Base-by-base conservation (phyloP, 1,284 basidiomycete species). In the Pulchroboletus neoregius region DNA sequence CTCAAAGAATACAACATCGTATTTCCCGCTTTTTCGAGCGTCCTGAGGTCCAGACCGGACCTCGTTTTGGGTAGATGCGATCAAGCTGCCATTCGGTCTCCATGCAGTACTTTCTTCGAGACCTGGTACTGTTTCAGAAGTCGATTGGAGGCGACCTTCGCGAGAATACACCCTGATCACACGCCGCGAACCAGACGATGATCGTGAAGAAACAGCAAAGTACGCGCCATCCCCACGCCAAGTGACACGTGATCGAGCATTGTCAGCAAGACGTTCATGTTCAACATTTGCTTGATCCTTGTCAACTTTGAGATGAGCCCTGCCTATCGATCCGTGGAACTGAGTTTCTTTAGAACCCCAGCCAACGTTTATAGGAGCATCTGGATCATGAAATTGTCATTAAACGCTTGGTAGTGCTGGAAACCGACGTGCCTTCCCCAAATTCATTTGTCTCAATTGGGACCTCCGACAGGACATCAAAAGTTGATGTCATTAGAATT, bases 281-380 rank as follows among this genome's bases (percentile, higher is more conserved):
- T 79, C 69, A 16, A 65, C 63, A 18, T 28, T 61, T 52, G 12
- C 66, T 53, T 22, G 72, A 58, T 22, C 71, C 66, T 20, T 74
- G 0, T 91, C 91, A 4, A 90, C 90, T 6, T 50, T 53, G 43
- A 64, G 61, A 53, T 64, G 58, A 8, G 80, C 73, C 66, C 98
- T 99, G 24, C 96, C 96, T 4, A 94, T 75, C 0, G 93, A 94
- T 11, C 96, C 96, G 58, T 98, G 94, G 65, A 99, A 99, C 64
- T 99, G 96, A 0, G 96, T 99, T 58, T 89, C 79, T 62, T 95
- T 96, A 4, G 91, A 91, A 24, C 96, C 96, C 96, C 96, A 99
- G 8, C 96, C 96, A 45, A 98, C 91, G 57, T 94, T 91, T 58
- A 97, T 91, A 6, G 90, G 91, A 32, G 84, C 80, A 64, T 93